Evolutionary conservation across 2,329 filamentous ascomycete species (phyloP), one percentile per base, ranked within the genome.

Genomic region (Ramichloridium luteum): DNA sequence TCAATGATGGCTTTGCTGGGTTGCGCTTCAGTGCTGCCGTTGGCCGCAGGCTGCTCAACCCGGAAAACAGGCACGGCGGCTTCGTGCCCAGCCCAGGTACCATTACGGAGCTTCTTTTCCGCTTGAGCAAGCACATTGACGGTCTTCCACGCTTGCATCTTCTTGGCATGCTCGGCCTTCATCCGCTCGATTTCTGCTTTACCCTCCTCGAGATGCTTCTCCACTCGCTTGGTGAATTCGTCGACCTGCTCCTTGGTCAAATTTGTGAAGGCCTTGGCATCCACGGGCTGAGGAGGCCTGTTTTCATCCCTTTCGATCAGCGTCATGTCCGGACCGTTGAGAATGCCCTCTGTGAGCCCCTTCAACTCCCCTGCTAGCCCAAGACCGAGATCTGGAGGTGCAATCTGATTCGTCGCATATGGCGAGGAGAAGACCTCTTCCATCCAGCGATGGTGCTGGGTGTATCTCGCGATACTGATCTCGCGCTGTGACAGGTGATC

Each of bases 381-480:
- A 6, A 96, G 64, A 1, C 85, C 85, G 18, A 96, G 71, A 52
- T 93, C 86, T 3, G 85, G 74, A 1, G 88, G 85, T 6, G 78
- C 74, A 36, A 98, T 93, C 52, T 92, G 83, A 30, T 71, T 72
- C 39, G 88, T 80, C 14, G 80, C 70, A 52, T 93, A 94, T 0
- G 86, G 84, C 1, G 88, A 96, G 1, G 81, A 83, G 32, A 96
- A 72, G 16, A 98, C 77, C 58, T 98, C 88, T 51, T 96, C 90
- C 83, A 98, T 93, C 90, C 88, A 96, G 55, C 93, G 84, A 49
- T 98, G 88, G 48, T 98, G 92, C 52, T 94, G 85, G 53, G 79
- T 79, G 56, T 94, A 98, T 34, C 90, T 74, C 41, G 76, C 74
- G 38, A 83, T 66, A 46, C 85, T 93, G 39, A 98, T 80, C 41